phyloP scores from a whole-genome alignment of 257 asterid species.

The Fraxinus quadrangulata region DNA sequence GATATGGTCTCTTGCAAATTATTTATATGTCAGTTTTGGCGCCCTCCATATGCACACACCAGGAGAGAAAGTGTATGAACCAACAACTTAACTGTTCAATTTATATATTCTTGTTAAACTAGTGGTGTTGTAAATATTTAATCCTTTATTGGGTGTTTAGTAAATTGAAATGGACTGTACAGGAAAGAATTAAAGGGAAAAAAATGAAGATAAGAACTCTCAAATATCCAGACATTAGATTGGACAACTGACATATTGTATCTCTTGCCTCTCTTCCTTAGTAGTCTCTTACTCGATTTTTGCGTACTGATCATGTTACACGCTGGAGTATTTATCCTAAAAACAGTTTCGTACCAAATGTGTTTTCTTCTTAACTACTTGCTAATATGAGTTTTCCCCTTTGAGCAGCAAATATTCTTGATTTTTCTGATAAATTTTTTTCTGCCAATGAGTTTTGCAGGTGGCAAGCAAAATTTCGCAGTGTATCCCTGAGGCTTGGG shows the following conservation, averaged over 20 bases:
- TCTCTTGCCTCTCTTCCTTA: neutral
- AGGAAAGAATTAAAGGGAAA: neutral
- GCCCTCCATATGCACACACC: constrained; percentile 47
- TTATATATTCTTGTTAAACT: neutral
- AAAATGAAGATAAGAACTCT: no score
- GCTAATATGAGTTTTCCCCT: no score
- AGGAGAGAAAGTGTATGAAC: constrained; percentile 47
- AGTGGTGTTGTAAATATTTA: neutral
- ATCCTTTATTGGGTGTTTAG: no score
- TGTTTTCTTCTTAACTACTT: no score
- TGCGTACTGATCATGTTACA: neutral
- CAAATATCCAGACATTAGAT: no score
- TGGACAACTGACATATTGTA: neutral
- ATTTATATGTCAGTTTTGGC: constrained; percentile 40
- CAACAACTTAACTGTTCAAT: neutral
- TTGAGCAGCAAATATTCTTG: neutral
- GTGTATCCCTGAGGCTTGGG: constrained; percentile 51
- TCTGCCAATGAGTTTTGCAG: constrained; percentile 26
- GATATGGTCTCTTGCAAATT: constrained; percentile 58
- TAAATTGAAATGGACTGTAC: neutral
- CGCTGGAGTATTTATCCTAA: neutral
- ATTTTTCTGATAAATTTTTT: neutral
- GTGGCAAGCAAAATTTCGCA: constrained; percentile 54
- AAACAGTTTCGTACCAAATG: no score
- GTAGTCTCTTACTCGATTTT: neutral